Evolutionary conservation across 129 eudicot genomes (phyloP), one percentile per base, ranked within the genome.

Genomic region (Saposhnikovia divaricata): DNA sequence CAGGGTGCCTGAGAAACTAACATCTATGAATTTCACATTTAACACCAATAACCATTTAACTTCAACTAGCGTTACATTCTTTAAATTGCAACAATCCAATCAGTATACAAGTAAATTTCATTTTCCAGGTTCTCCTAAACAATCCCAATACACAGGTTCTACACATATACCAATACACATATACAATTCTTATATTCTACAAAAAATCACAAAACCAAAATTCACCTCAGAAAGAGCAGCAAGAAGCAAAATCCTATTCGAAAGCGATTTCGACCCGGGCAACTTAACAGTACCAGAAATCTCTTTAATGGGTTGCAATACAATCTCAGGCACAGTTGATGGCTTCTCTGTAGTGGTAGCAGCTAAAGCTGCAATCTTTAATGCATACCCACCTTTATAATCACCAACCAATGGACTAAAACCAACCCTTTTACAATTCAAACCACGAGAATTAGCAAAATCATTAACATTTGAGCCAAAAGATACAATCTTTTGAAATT

Each of bases 261-360:
- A 92, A 8, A 95, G 86, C 31, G 98, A 95, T 72, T 95, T 95
- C 50, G 98, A 95, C 46, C 98, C 98, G 16, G 97, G 98, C 85
- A 95, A 89, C 82, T 86, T 81, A 75, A 92, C 96, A 4, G 88
- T 89, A 4, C 97, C 98, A 4, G 97, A 95, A 75, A 95, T 92
- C 75, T 95, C 97, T 77, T 84, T 92, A 63, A 95, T 95, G 85
- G 98, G 97, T 53, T 90, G 90, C 90, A 95, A 85, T 82, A 90
- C 97, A 78, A 95, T 95, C 87, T 93, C 98, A 28, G 98, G 96
- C 53, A 82, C 81, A 50, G 84, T 81, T 12, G 97, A 90, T 15
- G 93, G 84, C 93, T 94, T 92, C 82, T 92, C 91, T 44, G 96
- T 79, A 42, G 96, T 78, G 31, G 90, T 73, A 45, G 91, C 92